Evolutionary conservation across 2,329 filamentous ascomycete species (phyloP), one percentile per base, ranked within the genome.

Genomic region (Fusarium oligoseptatum): DNA sequence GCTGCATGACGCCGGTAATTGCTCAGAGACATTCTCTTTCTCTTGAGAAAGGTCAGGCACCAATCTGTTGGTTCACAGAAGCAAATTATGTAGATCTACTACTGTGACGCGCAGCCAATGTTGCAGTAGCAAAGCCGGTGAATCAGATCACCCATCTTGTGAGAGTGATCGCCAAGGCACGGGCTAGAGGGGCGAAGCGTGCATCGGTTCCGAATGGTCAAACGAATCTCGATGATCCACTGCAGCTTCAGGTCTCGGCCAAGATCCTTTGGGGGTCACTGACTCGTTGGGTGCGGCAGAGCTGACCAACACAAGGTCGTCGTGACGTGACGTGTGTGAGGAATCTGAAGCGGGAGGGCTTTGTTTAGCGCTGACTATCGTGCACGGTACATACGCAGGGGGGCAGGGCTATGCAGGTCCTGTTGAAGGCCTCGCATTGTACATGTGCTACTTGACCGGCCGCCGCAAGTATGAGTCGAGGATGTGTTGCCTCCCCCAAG

Each of bases 241-340:
- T 15, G 8, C 15, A 55, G 39, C 22, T 52, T 52, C 27, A 52
- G 12, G 27, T 14, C 60, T 63, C 45, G 45, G 45, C 4, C 32
- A 55, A 29, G 50, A 55, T 17, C n/a, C 17, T 48, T 58, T 2
- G 7, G 24, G 29, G 20, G 34, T 22, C 60, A 39, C 60, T 63
- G 60, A 63, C 60, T 63, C 60, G 34, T 27, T 10, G 36, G 14
- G 29, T 20, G 24, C 24, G 39, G 36, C 27, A 52, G 17, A 27
- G 24, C 29, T 37, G 55, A 57, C 57, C 57, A 41, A 37, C 57
- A 43, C 37, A 57, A n/a, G 5, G 55, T 37, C 32, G 32, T 36
- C 52, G 8, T 41, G 17, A 32, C 27, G 48, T 58, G 56, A 58
- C 56, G 36, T 39, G 56, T 45, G 39, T 60, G 64, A 68, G n/a